phyloP scores from a whole-genome alignment of 495 filamentous ascomycete genomes.

The Apodospora peruviana region DNA sequence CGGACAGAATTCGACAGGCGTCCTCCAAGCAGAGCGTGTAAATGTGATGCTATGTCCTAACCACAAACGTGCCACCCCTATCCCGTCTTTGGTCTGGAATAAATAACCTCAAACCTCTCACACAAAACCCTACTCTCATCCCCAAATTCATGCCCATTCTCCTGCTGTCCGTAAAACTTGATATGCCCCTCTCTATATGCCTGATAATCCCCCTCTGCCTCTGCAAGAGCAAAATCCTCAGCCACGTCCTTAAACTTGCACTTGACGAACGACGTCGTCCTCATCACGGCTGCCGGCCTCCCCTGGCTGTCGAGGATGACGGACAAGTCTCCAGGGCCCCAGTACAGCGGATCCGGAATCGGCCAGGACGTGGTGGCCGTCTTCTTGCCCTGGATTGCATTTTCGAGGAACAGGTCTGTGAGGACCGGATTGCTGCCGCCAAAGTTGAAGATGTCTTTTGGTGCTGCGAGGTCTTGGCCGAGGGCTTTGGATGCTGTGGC shows the following conservation, averaged over 20 bases:
- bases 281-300: slow-evolving; percentile 24
- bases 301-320: slow-evolving; percentile 26
- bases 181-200: slow-evolving; percentile 22
- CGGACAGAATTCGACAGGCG: too few relatives aligned
- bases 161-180: slow-evolving; percentile 18
- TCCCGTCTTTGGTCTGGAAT: slow-evolving; percentile 13
- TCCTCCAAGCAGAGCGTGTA: too few relatives aligned
- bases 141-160: slow-evolving; percentile 16
- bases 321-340: slow-evolving; percentile 26
- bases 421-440: slow-evolving; percentile 8
- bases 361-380: slow-evolving; percentile 31
- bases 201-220: slow-evolving; percentile 26
- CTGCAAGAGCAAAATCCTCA: slow-evolving; percentile 28
- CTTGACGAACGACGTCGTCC: slow-evolving; percentile 17
- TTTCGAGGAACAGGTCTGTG: slow-evolving; percentile 13
- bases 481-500: slow-evolving; percentile 16
- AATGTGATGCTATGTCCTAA: too few relatives aligned
- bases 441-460: slow-evolving; percentile 30
- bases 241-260: slow-evolving; percentile 27
- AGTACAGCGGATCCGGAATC: slow-evolving; percentile 21
- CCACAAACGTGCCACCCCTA: too few relatives aligned
- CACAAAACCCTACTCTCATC: slow-evolving; percentile 28
- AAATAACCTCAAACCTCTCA: slow-evolving; percentile 29
- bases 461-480: slow-evolving; percentile 11
- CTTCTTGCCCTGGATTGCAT: slow-evolving; percentile 23